Evolutionary conservation across 768 basidiomycete genomes (phyloP).

Genomic region (Terana coerulea): DNA sequence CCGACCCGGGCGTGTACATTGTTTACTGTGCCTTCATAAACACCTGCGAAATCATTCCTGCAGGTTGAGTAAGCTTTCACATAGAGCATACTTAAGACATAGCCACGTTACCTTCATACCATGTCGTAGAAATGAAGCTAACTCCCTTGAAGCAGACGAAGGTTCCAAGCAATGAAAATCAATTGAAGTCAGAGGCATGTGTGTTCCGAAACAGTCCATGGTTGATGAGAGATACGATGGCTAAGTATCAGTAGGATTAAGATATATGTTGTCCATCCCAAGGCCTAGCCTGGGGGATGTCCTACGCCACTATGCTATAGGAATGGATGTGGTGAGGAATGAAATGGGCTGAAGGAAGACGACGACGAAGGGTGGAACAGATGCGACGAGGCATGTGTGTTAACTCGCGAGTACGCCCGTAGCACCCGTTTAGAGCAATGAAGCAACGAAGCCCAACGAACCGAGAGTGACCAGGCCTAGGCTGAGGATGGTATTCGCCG

Average conservation of each 20-base stretch:
- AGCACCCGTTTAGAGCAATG: neutral
- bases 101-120: too few species aligned
- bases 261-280: neutral
- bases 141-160: too few species aligned
- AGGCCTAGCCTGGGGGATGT: neutral
- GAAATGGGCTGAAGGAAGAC: neutral
- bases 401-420: neutral
- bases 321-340: neutral
- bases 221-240: neutral
- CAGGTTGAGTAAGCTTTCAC: too few species aligned
- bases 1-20: too few species aligned
- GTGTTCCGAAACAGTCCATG: too few species aligned
- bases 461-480: neutral
- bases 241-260: neutral
- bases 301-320: neutral
- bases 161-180: too few species aligned
- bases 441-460: conserved; percentile 2
- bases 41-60: too few species aligned
- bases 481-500: neutral
- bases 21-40: too few species aligned
- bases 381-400: neutral
- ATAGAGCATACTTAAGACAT: too few species aligned
- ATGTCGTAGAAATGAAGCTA: too few species aligned
- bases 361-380: neutral
- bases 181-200: too few species aligned